Evolutionary conservation across 2,329 filamentous ascomycete genomes (phyloP).

Genomic region (Chrysoporthe deuterocubensis): DNA sequence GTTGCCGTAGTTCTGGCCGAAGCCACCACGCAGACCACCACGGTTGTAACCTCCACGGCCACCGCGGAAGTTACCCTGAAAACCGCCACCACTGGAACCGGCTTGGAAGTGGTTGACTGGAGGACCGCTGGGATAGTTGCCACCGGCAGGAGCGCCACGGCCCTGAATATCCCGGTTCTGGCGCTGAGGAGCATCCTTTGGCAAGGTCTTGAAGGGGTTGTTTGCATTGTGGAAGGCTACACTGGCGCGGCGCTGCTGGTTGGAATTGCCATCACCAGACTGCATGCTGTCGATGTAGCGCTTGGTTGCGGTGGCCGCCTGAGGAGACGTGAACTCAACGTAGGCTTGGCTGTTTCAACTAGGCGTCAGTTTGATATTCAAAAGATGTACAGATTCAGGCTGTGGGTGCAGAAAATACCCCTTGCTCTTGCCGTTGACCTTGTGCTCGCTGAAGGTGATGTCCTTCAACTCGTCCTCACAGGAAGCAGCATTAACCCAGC

Average conservation of each 20-base stretch:
- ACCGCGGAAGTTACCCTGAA: constrained; percentile 46
- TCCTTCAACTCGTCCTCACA: constrained; percentile 88
- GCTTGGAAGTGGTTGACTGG: constrained; percentile 42
- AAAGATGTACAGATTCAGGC: too few relatives aligned
- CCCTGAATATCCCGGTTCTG: constrained; percentile 67
- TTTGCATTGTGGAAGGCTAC: constrained; percentile 77
- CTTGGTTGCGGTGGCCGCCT: constrained; percentile 85
- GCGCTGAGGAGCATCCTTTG: constrained; percentile 81
- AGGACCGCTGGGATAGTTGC: constrained; percentile 49
- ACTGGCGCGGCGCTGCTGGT: constrained; percentile 60
- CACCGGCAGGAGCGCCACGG: constrained; percentile 49
- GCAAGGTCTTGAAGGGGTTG: constrained; percentile 90
- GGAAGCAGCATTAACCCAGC: constrained; percentile 78
- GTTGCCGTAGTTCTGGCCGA: constrained; percentile 50
- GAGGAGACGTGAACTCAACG: constrained; percentile 80
- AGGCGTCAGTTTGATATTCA: background rate
- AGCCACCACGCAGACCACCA: constrained; percentile 51
- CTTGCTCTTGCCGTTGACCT: constrained; percentile 98
- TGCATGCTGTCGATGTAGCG: constrained; percentile 72
- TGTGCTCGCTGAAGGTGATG: constrained; percentile 96
- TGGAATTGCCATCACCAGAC: constrained; percentile 56
- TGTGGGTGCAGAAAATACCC: constrained; percentile 62
- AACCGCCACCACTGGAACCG: constrained; percentile 45
- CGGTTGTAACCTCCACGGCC: constrained; percentile 57
- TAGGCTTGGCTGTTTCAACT: constrained; percentile 67